Base-by-base conservation (phyloP, 345 rosid genomes). In the Rhizophora apiculata region DNA sequence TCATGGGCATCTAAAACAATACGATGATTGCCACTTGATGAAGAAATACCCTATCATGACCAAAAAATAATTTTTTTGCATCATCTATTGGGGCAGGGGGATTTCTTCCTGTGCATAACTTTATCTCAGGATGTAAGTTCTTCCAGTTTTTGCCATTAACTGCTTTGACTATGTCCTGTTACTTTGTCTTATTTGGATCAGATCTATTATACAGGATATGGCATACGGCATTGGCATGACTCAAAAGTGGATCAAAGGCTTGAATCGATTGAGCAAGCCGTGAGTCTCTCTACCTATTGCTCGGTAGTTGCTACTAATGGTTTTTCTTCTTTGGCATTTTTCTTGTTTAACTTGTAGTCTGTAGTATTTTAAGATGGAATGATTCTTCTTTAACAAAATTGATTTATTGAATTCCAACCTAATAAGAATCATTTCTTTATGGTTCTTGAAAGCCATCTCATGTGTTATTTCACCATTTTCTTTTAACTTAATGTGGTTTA, bases 201-300 rank as follows among this genome's bases (percentile, higher is more conserved):
- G 7, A 56, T 65, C 16, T 26, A 29, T 68, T 4, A 43, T 71
- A 58, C 66, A 77, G 81, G 81, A n/a, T 77, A 77, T 60, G 68
- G 70, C 16, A 59, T 77, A 16, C 81, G 81, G 11, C 77, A 77
- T 64, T 61, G 37, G 58, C 65, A 37, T 73, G 77, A 77, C 9
- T 63, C 77, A 58, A 72, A 62, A 64, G 70, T 77, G 48, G 74
- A 72, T 43, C 74, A 65, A 72, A 72, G 81, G 77, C 81, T 77
- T 30, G 77, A 72, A 64, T 60, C 74, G 18, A 77, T 77, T 77
- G 81, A 77, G 63, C 64, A 72, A 24, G 77, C 74, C 32, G 81
- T 72, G 74, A 77, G 81, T 77, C 65, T 59, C 56, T 49, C 11
- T 51, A 6, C 9, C 22, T 20, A 62, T 21, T 66, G 52, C 31